Evolutionary conservation across 208 protist species (phyloP).

Genomic region (Leishmania turanica): DNA sequence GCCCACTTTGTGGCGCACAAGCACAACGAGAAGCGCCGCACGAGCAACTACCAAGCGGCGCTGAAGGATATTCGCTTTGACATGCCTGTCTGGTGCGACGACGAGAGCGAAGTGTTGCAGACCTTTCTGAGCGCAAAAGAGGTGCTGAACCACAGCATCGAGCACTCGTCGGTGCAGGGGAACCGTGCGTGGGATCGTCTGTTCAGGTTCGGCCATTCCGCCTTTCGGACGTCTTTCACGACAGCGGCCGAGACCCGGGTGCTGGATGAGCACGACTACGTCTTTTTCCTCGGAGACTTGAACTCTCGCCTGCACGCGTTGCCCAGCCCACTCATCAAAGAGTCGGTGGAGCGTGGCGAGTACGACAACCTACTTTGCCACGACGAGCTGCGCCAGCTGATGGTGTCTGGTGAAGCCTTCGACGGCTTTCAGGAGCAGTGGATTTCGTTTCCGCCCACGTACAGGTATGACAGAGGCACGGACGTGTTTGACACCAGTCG

Average conservation of each 20-base stretch:
- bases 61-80: conserved; percentile 72
- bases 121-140: conserved; percentile 52
- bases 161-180: conserved; percentile 21
- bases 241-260: conserved; percentile 44
- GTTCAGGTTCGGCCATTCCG: conserved; percentile 32
- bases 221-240: conserved; percentile 29
- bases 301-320: conserved; percentile 91
- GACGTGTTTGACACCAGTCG: conserved; percentile 82
- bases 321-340: conserved; percentile 36
- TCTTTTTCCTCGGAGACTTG: conserved; percentile 94
- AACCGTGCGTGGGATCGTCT: conserved; percentile 50
- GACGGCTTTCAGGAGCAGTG: conserved; percentile 88
- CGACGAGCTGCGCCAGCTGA: conserved; percentile 84
- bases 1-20: conserved; percentile 93
- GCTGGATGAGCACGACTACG: conserved; percentile 87
- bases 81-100: conserved; percentile 56
- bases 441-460: conserved; percentile 92
- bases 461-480: conserved; percentile 85
- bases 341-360: conserved; percentile 32
- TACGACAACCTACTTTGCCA: conserved; percentile 67
- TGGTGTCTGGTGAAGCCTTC: conserved; percentile 76
- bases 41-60: conserved; percentile 73
- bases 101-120: conserved; percentile 73
- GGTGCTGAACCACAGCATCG: conserved; percentile 6
- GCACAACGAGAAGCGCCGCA: conserved; percentile 76